Evolutionary conservation across 108 stramenopile species (phyloP).

Genomic region (Stephanodiscus minutulus): DNA sequence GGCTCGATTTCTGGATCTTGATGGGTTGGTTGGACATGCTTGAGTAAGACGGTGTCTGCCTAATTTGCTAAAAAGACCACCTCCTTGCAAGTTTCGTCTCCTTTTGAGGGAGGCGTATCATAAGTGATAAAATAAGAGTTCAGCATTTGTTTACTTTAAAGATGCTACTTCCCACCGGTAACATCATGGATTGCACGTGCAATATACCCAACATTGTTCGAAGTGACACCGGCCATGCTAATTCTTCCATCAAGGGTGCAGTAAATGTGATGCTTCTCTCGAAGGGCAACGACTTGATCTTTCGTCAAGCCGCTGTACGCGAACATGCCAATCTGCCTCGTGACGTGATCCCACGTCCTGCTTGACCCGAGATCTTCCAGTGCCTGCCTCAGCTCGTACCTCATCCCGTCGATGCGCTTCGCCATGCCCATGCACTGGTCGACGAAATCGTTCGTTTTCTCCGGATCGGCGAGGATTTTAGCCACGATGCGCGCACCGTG

Average conservation of each 20-base stretch:
- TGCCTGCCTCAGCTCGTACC: slow-evolving; percentile 64
- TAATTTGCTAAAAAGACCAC: no score
- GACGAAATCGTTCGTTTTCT: slow-evolving; percentile 80
- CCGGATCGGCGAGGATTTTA: slow-evolving; percentile 84
- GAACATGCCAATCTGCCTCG: slow-evolving; percentile 99
- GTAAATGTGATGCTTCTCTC: slow-evolving; percentile 94
- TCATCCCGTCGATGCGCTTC: slow-evolving; percentile 93
- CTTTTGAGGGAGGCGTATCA: no score
- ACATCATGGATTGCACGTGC: slow-evolving; percentile 94
- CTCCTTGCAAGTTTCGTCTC: no score
- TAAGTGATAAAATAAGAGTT: no score
- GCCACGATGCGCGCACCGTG: slow-evolving; percentile 96
- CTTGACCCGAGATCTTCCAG: slow-evolving; percentile 84
- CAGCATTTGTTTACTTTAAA: no score
- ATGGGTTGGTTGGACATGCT: no score
- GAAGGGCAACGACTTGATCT: slow-evolving; percentile 89
- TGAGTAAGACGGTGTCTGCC: no score
- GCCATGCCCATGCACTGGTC: slow-evolving; percentile 98
- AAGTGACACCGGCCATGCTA: slow-evolving; percentile 98
- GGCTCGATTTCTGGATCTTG: no score
- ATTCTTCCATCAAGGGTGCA: slow-evolving; percentile 98
- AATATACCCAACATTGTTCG: slow-evolving; percentile 94
- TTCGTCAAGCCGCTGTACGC: slow-evolving; percentile 93
- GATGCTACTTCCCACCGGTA: no score
- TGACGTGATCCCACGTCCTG: slow-evolving; percentile 95